Evolutionary conservation across 192 early-diverging fungal genomes (phyloP).

Genomic region (Gamsiella multidivaricata): DNA sequence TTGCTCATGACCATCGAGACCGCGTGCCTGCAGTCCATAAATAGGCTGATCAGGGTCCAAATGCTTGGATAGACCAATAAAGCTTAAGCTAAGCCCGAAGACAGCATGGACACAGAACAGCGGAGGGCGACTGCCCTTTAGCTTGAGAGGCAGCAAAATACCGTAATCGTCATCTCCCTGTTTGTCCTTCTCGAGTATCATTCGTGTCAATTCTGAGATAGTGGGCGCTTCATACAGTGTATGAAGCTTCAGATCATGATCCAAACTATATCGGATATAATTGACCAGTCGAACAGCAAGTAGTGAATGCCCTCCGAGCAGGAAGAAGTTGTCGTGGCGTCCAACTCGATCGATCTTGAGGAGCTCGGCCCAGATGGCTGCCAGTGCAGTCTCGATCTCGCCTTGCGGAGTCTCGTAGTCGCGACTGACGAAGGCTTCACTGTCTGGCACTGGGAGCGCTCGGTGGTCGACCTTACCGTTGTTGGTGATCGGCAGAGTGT

Average conservation of each 20-base stretch:
- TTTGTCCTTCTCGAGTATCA: neutral
- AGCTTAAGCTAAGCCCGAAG: conserved; percentile 14
- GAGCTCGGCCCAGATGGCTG: too few species aligned
- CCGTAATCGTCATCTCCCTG: neutral
- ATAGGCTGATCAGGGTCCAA: conserved; percentile 25
- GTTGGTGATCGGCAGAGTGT: too few species aligned
- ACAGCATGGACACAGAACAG: conserved; percentile 36
- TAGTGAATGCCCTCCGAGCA: too few species aligned
- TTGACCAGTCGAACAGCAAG: too few species aligned
- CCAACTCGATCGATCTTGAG: too few species aligned
- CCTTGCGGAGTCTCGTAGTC: too few species aligned
- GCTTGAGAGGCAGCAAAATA: conserved; percentile 23
- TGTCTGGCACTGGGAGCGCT: too few species aligned
- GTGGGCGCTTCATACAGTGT: conserved; percentile 10
- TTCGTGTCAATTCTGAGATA: conserved; percentile 6
- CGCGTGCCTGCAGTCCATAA: conserved; percentile 37
- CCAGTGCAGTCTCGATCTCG: too few species aligned
- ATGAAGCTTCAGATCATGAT: neutral
- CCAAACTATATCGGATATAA: neutral
- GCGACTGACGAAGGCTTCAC: too few species aligned
- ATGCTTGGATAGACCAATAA: conserved; percentile 6
- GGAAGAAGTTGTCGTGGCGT: too few species aligned
- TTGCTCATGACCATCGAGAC: conserved; percentile 6
- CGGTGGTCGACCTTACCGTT: too few species aligned
- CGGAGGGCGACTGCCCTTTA: conserved; percentile 15